These are phyloP conservation scores for Mortierella hygrophila DNA, from an alignment of 192 early-diverging fungal species.

Conservation along the genomic window DNA sequence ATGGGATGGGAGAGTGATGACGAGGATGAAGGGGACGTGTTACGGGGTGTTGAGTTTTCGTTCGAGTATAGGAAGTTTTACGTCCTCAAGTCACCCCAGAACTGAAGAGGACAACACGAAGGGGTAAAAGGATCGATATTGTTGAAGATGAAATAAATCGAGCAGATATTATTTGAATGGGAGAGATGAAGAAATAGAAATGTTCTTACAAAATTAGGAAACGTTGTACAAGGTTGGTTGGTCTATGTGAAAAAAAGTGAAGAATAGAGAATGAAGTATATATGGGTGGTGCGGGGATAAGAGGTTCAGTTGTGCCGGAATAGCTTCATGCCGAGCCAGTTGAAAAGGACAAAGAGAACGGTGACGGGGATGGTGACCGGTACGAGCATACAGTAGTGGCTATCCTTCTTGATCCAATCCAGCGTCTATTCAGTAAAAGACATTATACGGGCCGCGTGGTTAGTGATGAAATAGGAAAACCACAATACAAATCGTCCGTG, in stretches of 20 bases:
- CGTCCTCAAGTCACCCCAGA: not conserved
- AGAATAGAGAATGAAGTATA: not conserved
- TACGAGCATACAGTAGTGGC: slow-evolving; percentile 87
- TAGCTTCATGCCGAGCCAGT: slow-evolving; percentile 97
- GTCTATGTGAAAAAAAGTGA: not conserved
- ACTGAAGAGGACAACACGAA: too few relatives aligned
- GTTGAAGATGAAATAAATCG: not conserved
- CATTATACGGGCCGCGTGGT: not conserved
- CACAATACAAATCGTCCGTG: not conserved
- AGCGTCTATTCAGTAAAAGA: slow-evolving; percentile 56
- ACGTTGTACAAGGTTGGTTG: too few relatives aligned
- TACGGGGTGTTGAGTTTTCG: not conserved
- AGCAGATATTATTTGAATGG: too few relatives aligned
- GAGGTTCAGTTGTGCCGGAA: slow-evolving; percentile 84
- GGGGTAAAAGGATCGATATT: too few relatives aligned
- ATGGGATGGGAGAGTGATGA: not conserved
- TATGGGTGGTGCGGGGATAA: not conserved
- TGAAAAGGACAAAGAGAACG: slow-evolving; percentile 84
- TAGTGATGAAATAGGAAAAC: not conserved
- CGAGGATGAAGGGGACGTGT: not conserved
- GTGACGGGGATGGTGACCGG: slow-evolving; percentile 84
- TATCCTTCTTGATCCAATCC: slow-evolving; percentile 80
- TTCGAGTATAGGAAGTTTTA: not conserved
- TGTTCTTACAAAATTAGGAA: not conserved
- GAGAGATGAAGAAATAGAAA: not conserved